Percentiles rank a stretch among this genome's conserved stretches.
These are phyloP conservation scores for Daldinia loculata DNA, from an alignment of 495 filamentous ascomycete species.

Conservation along the genomic window DNA sequence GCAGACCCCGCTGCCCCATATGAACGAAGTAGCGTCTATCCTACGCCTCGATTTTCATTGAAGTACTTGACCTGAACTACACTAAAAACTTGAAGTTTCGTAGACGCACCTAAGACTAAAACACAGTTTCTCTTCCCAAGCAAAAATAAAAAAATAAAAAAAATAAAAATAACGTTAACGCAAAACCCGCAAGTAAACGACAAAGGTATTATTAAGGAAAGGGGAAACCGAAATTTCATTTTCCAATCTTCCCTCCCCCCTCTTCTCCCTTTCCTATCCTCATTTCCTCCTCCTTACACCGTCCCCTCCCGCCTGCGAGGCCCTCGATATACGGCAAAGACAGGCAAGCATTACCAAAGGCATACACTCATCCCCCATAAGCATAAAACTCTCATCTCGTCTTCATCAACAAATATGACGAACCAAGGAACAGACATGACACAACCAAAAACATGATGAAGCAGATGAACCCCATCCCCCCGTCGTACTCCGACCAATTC, in stretches of 20 bases:
- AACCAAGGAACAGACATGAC: slow-evolving; percentile 5
- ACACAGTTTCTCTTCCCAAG: not conserved
- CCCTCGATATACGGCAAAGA: slow-evolving; percentile 9
- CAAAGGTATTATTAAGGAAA: not conserved
- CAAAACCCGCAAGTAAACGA: slow-evolving; percentile 7
- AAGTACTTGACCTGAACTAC: not conserved
- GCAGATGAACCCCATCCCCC: slow-evolving; percentile 4
- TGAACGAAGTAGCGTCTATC: not conserved
- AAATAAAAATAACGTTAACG: not conserved
- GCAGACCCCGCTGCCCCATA: not conserved
- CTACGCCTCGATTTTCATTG: slow-evolving; percentile 14
- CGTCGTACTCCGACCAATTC: slow-evolving; percentile 17
- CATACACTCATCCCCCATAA: slow-evolving; percentile 19
- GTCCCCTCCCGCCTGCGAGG: not conserved
- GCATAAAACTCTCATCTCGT: slow-evolving; percentile 1
- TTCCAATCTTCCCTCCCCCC: not conserved
- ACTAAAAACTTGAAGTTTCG: not conserved
- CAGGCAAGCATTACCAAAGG: slow-evolving; percentile 12
- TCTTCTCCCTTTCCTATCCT: not conserved
- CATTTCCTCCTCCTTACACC: slow-evolving; percentile 6
- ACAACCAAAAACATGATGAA: slow-evolving; percentile 1
- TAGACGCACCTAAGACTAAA: slow-evolving; percentile 5
- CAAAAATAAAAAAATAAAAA: not conserved
- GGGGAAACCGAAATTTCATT: slow-evolving; percentile 1
- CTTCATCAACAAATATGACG: slow-evolving; percentile 1